Base-by-base conservation (phyloP, 176 grass and related monocot genomes). In the Juncus inflexus region DNA sequence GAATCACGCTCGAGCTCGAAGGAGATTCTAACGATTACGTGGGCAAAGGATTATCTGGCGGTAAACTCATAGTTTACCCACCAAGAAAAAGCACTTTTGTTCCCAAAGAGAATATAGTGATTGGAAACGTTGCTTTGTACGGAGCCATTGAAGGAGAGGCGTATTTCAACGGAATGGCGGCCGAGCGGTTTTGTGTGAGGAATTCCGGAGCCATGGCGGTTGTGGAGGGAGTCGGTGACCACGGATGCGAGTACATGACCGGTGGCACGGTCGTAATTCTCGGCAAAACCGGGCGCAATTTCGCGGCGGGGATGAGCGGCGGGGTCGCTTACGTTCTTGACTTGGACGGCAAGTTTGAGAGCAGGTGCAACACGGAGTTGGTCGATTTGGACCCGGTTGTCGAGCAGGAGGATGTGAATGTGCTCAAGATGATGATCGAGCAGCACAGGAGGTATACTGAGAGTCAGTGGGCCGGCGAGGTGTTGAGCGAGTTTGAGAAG, bases 161-260 rank as follows among this genome's bases (percentile, higher is more conserved):
- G 55, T 99, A 99, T 77, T 92, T 99, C 57, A 99, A 90, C 60
- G 94, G 94, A 57, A 92, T 99, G 94, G 94, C 94, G 53, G 89
- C 94, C 60, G 94, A 99, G 82, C 89, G 94, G 53, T 99, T 99
- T 68, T 92, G 89, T 15, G 94, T 99, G 54, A 82, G 94, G 3
- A 99, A 99, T 78, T 99, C 94, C 59, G 94, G 94, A 89, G 94
- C 94, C 69, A 74, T 76, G 69, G 83, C 94, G 78, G 94, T 99
- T 12, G 89, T 99, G 55, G 94, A 99, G 83, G 94, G 94, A 62
- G 78, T 99, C 75, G 94, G 94, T n/a, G 94, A 99, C 71, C 94
- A 99, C 79, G 94, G 94, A 61, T 99, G 94, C 3, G 94, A 99
- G 83, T 99, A 99, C 68, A 99, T 99, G 94, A 99, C 94, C 54